A percentile compares a stretch with the other conserved stretches of the same genome.
phyloP scores from a whole-genome alignment of 1,139 yeast species.

The Nadsonia commutata region DNA sequence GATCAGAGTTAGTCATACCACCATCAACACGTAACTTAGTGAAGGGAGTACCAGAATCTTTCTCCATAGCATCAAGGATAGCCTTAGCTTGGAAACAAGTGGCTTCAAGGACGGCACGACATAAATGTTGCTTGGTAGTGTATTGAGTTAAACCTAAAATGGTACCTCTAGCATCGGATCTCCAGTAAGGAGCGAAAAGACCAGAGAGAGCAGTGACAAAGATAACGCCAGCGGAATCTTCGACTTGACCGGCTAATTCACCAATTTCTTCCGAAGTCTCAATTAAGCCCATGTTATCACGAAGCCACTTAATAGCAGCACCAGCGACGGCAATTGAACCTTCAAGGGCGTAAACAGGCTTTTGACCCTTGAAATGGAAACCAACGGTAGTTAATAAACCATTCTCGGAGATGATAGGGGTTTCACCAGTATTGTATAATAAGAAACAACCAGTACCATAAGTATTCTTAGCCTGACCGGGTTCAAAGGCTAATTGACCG shows the following conservation, averaged over 20 bases:
- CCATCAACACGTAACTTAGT: conserved; percentile 64
- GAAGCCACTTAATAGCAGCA: conserved; percentile 84
- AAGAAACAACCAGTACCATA: conserved; percentile 94
- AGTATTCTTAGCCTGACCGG: conserved; percentile 90
- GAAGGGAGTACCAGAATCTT: conserved; percentile 51
- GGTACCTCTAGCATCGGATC: conserved; percentile 82
- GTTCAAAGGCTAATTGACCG: conserved; percentile 75
- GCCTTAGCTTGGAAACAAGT: conserved; percentile 91
- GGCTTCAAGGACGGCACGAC: conserved; percentile 90
- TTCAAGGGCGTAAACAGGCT: conserved; percentile 81
- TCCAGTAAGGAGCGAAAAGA: conserved; percentile 93
- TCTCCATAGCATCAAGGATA: conserved; percentile 77
- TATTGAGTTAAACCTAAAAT: conserved; percentile 86
- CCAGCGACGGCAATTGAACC: conserved; percentile 97
- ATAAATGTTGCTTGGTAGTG: conserved; percentile 75
- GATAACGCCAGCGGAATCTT: conserved; percentile 79
- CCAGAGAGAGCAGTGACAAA: conserved; percentile 95
- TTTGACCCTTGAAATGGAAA: conserved; percentile 65
- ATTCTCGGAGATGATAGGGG: conserved; percentile 41
- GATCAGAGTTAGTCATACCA: conserved; percentile 87
- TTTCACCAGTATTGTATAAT: conserved; percentile 70
- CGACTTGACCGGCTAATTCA: conserved; percentile 71
- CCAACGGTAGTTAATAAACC: conserved; percentile 87
- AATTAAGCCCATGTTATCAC: conserved; percentile 77
- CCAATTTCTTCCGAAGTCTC: conserved; percentile 79